Conservation (phyloP, 768 basidiomycete genomes). For the Asterophora parasitica region DNA sequence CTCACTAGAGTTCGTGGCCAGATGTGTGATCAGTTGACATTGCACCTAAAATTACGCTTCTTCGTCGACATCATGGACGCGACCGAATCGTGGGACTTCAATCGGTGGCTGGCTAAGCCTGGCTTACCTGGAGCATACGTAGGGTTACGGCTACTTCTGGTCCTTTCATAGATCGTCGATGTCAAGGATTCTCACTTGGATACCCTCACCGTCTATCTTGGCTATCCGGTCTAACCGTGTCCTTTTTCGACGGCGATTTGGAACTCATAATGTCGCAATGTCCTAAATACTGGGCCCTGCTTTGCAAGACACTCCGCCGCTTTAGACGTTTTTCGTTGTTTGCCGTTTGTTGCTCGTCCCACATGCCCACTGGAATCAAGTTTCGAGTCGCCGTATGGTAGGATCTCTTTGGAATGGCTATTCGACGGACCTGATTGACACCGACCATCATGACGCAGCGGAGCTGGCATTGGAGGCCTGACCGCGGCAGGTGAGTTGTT, state of each 20-base stretch:
- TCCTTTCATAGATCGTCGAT: constrained; percentile 29
- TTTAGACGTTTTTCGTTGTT: constrained; percentile 12
- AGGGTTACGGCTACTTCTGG: constrained; percentile 20
- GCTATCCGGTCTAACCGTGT: constrained; percentile 46
- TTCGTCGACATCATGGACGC: constrained; percentile 16
- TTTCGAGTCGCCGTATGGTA: constrained; percentile 55
- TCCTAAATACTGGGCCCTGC: constrained; percentile 15
- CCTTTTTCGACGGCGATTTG: constrained; percentile 21
- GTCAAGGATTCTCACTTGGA: constrained; percentile 38
- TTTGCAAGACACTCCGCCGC: constrained; percentile 11
- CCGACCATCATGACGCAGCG: constrained; percentile 29
- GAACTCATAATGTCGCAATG: constrained; percentile 32
- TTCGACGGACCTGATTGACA: constrained; percentile 10
- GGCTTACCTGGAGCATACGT: constrained; percentile 30
- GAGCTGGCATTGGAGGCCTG: constrained; percentile 49
- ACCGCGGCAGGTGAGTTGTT: constrained; percentile 33
- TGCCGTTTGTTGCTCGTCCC: not conserved
- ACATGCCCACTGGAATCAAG: constrained; percentile 29
- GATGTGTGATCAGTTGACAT: constrained; percentile 14
- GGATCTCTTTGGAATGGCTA: constrained; percentile 13
- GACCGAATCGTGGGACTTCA: constrained; percentile 41
- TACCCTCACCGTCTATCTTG: constrained; percentile 20
- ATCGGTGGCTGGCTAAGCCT: constrained; percentile 24
- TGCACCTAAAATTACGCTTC: constrained; percentile 6
- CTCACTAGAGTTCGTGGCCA: constrained; percentile 1